These are phyloP conservation scores for Aspergillus sclerotialis DNA, from an alignment of 2,329 filamentous ascomycete genomes.

Conservation along the genomic window DNA sequence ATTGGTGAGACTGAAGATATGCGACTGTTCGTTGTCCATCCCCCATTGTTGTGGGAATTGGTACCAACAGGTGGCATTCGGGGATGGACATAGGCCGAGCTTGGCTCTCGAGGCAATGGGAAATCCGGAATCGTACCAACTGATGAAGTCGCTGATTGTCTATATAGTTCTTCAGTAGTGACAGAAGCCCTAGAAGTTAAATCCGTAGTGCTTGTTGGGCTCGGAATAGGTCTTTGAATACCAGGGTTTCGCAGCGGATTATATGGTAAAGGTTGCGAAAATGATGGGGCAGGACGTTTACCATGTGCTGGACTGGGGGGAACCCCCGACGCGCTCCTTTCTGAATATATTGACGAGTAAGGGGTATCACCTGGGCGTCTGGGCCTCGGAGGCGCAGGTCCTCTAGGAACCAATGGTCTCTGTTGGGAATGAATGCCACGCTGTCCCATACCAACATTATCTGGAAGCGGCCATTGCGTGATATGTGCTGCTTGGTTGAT, in stretches of 20 bases:
- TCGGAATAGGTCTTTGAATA: conserved; percentile 12
- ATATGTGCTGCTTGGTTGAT: conserved; percentile 24
- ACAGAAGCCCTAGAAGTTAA: conserved; percentile 19
- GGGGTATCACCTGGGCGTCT: conserved; percentile 31
- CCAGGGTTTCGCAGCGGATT: conserved; percentile 11
- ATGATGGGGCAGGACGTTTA: conserved; percentile 17
- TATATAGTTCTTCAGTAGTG: conserved; percentile 21
- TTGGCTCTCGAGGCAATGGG: conserved; percentile 12
- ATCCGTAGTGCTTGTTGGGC: conserved; percentile 15
- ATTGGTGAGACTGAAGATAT: conserved; percentile 68
- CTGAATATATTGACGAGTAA: conserved; percentile 31
- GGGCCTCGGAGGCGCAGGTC: conserved; percentile 36
- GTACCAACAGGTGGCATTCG: conserved; percentile 21
- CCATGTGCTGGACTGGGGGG: conserved; percentile 17
- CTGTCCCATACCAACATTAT: conserved; percentile 19
- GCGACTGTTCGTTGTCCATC: conserved; percentile 45
- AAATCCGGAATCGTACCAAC: conserved; percentile 22
- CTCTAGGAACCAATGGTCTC: conserved; percentile 20
- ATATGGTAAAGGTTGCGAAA: conserved; percentile 20
- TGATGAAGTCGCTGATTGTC: conserved; percentile 20
- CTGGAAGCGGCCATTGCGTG: conserved; percentile 42
- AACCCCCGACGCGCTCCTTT: conserved; percentile 17
- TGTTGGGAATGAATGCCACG: conserved; percentile 20
- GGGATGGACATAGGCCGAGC: conserved; percentile 13
- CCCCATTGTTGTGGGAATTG: conserved; percentile 21